Evolutionary conservation across 352 stramenopile species (phyloP).

Genomic region (Globisporangium viniferum): DNA sequence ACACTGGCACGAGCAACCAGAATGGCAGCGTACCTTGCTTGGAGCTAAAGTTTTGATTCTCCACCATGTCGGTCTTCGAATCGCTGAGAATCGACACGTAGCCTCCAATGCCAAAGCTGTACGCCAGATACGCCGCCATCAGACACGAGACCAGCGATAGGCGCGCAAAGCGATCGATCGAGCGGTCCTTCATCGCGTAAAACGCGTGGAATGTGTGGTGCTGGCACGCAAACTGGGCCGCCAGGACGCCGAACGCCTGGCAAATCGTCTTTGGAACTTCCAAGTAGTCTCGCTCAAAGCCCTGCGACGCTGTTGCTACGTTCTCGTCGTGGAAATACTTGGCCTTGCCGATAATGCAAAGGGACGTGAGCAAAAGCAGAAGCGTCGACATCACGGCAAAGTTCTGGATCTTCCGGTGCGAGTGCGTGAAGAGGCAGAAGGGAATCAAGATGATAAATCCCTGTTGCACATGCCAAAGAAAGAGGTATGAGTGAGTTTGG

Average conservation of each 20-base stretch:
- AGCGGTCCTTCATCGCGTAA: conserved; percentile 34
- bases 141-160: conserved; percentile 32
- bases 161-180: conserved; percentile 29
- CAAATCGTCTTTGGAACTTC: conserved; percentile 46
- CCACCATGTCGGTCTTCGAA: conserved; percentile 40
- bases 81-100: conserved; percentile 48
- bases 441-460: conserved; percentile 33
- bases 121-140: conserved; percentile 29
- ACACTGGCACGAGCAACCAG: conserved; percentile 44
- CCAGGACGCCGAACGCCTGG: conserved; percentile 44
- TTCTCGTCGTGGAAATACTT: conserved; percentile 27
- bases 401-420: conserved; percentile 28
- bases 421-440: conserved; percentile 33
- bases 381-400: conserved; percentile 22
- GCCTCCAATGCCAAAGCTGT: conserved; percentile 42
- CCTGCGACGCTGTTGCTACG: conserved; percentile 21
- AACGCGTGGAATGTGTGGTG: conserved; percentile 61
- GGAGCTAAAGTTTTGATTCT: conserved; percentile 42
- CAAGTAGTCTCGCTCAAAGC: conserved; percentile 41
- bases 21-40: conserved; percentile 29
- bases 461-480: conserved; percentile 12
- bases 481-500: not conserved
- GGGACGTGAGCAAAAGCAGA: conserved; percentile 25
- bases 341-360: conserved; percentile 30
- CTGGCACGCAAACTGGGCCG: conserved; percentile 36